These are phyloP conservation scores for Xylariaceae sp. DNA, from an alignment of 2,329 filamentous ascomycete species.

Conservation along the genomic window DNA sequence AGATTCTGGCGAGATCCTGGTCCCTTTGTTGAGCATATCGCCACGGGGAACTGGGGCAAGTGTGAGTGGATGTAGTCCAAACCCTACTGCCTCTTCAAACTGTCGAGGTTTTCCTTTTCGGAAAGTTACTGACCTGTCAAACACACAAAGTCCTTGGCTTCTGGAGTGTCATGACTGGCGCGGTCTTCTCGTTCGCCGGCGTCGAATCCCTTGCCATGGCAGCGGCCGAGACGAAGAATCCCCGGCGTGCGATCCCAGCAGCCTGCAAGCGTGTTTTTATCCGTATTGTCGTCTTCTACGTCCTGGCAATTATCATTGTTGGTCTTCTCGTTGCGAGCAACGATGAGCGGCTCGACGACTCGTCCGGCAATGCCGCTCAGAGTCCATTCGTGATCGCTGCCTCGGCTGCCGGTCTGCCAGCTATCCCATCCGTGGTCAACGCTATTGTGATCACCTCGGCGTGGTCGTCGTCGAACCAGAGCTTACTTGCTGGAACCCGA, in stretches of 20 bases:
- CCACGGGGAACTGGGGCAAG: constrained; percentile 48
- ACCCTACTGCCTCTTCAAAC: no score
- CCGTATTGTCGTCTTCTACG: constrained; percentile 52
- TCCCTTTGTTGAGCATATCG: constrained; percentile 62
- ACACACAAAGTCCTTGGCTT: constrained; percentile 51
- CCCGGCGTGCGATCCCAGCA: constrained; percentile 39
- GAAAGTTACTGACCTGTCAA: constrained; percentile 19
- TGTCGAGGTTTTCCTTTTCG: neutral
- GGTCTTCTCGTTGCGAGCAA: constrained; percentile 55
- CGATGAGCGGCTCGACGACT: constrained; percentile 41
- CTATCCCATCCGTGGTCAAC: constrained; percentile 68
- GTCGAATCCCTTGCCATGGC: constrained; percentile 50
- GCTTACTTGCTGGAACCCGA: constrained; percentile 54
- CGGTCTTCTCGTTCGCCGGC: constrained; percentile 42
- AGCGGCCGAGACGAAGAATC: constrained; percentile 41
- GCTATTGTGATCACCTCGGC: constrained; percentile 69
- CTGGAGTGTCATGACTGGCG: constrained; percentile 44
- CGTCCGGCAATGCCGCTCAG: constrained; percentile 43
- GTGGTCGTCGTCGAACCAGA: constrained; percentile 64
- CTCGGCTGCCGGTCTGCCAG: constrained; percentile 59
- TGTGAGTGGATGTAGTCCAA: constrained; percentile 35
- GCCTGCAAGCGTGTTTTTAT: constrained; percentile 55
- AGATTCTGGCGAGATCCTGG: constrained; percentile 65
- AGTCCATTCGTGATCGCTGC: constrained; percentile 68
- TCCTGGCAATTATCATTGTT: constrained; percentile 50